Evolutionary conservation across 371 early-diverging fungal genomes (phyloP), one percentile per base, ranked within the genome.

Genomic region (Mucor irregularis): DNA sequence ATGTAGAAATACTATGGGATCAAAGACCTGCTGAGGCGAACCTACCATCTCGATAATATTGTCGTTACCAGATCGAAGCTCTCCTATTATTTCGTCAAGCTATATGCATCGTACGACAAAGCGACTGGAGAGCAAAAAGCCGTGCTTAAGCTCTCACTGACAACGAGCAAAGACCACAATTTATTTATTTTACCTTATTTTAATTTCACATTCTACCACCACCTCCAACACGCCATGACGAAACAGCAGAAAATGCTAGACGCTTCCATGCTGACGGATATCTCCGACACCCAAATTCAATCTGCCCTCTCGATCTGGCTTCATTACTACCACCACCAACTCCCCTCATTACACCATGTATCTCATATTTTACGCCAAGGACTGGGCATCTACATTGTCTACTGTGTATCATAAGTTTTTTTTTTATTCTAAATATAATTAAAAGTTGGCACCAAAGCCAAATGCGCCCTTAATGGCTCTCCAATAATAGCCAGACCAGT

Each of bases 401-500:
- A 47, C 21, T 26, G 16, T 16, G 9, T 47, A 34, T 17, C 50
- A 28, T 35, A 17, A 26, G 34, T 28, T 46, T 54, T 37, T 49
- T 49, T 47, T 17, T 38, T 38, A 4, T 5, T 16, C 11, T 61
- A 52, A 28, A 26, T 44, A 30, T 43, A 16, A 30, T 58, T 78
- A 78, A 46, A 78, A 78, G 37, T 70, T 73, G 29, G 67, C 78
- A 53, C 78, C 78, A 56, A 70, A 74, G 11, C 97, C 97, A 80
- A 95, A 96, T 25, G 92, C 78, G 53, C 80, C 82, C 74, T 95
- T 96, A 72, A 97, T 97, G 45, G 91, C 80, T 74, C 90, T 86
- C 91, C 93, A 96, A 82, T 95, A 97, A 72, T 93, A 96, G 44
- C 83, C 83, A 34, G 80, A 78, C 98, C 98, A 97, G 79, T 97